Conservation (phyloP, 1,139 yeast genomes). For the Blastobotrys raffinosifermentans region DNA sequence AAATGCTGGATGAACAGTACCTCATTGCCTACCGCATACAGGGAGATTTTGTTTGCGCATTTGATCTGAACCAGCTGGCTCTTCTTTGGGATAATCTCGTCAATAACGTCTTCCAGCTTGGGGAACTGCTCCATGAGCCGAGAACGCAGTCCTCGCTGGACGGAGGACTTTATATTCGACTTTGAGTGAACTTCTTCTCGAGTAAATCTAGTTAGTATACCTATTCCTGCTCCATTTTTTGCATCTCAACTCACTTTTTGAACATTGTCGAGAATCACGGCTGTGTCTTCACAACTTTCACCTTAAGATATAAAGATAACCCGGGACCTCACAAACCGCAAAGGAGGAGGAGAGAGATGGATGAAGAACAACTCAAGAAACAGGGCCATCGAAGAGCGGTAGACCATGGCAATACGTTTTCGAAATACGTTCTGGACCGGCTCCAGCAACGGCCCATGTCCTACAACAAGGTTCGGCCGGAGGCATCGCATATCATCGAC, state of each 20-base stretch:
- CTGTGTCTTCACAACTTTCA: background rate
- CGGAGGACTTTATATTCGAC: conserved; percentile 87
- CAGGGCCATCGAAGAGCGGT: conserved; percentile 75
- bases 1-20: conserved; percentile 78
- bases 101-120: conserved; percentile 64
- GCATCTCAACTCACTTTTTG: conserved; percentile 13
- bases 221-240: background rate
- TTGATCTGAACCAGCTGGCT: conserved; percentile 77
- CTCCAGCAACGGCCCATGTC: conserved; percentile 35
- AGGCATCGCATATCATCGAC: conserved; percentile 66
- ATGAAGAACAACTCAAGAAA: conserved; percentile 28
- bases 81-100: conserved; percentile 83
- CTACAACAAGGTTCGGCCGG: conserved; percentile 65
- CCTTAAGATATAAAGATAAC: conserved; percentile 1
- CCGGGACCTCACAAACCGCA: background rate
- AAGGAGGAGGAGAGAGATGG: conserved; percentile 2
- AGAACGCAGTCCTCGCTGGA: conserved; percentile 74
- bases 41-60: conserved; percentile 82
- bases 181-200: conserved; percentile 86
- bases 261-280: conserved; percentile 12
- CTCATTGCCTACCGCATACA: conserved; percentile 69
- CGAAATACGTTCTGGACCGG: conserved; percentile 61
- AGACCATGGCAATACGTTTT: conserved; percentile 82
- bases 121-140: conserved; percentile 72
- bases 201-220: conserved; percentile 53